Evolutionary conservation across 2,329 filamentous ascomycete species (phyloP).

Genomic region (Phialophora expanda): DNA sequence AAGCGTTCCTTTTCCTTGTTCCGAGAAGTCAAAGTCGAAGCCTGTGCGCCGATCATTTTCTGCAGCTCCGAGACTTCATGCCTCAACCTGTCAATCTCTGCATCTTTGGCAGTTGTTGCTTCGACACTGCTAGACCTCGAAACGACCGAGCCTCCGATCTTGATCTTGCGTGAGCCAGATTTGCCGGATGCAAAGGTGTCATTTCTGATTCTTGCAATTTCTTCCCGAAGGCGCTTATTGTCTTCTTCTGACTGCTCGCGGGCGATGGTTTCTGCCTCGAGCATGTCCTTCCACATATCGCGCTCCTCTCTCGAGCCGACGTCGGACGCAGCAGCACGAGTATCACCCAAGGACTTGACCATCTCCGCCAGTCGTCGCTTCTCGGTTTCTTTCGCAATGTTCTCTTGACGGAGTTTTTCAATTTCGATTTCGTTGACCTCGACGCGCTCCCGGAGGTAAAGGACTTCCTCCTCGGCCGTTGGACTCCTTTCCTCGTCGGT

Average conservation of each 20-base stretch:
- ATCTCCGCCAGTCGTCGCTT: slow-evolving; percentile 85
- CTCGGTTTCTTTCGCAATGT: slow-evolving; percentile 78
- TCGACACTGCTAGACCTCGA: slow-evolving; percentile 50
- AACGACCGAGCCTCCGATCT: slow-evolving; percentile 45
- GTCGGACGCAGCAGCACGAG: slow-evolving; percentile 55
- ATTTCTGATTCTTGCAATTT: slow-evolving; percentile 71
- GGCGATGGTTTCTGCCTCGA: slow-evolving; percentile 87
- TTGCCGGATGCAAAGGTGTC: slow-evolving; percentile 45
- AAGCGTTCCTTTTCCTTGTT: slow-evolving; percentile 94
- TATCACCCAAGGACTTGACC: slow-evolving; percentile 68
- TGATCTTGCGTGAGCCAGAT: slow-evolving; percentile 45
- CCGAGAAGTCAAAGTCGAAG: slow-evolving; percentile 94
- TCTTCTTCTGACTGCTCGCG: slow-evolving; percentile 92
- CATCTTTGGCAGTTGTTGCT: slow-evolving; percentile 61
- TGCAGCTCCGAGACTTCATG: slow-evolving; percentile 92
- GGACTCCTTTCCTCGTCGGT: slow-evolving; percentile 60
- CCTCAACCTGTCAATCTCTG: slow-evolving; percentile 78
- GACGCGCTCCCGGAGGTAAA: slow-evolving; percentile 81
- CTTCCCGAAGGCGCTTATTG: slow-evolving; percentile 80
- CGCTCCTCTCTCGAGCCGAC: slow-evolving; percentile 56
- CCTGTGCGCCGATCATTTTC: slow-evolving; percentile 91
- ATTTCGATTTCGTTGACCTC: slow-evolving; percentile 84
- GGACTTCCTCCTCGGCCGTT: slow-evolving; percentile 77
- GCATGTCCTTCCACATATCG: slow-evolving; percentile 92
- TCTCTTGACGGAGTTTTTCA: slow-evolving; percentile 79